A percentile compares a stretch with the other conserved stretches of the same genome.
Evolutionary conservation across 2,329 filamentous ascomycete species (phyloP).

Genomic region (Penicillium italicum): DNA sequence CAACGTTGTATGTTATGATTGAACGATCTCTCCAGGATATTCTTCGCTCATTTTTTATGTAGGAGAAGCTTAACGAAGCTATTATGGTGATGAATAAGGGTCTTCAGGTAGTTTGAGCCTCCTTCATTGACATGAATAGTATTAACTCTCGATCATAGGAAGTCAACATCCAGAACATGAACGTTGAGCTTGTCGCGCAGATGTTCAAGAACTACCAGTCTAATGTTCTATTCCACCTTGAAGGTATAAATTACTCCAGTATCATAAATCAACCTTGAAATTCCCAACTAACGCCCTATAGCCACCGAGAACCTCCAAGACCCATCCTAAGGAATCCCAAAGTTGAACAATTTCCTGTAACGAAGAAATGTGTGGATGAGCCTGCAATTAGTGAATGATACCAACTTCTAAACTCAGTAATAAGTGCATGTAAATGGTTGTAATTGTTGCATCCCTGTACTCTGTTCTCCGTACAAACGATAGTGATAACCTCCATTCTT

Average conservation of each 20-base stretch:
- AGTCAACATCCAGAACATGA: conserved; percentile 98
- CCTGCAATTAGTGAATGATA: conserved; percentile 8
- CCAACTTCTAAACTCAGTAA: not conserved
- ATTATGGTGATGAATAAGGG: conserved; percentile 89
- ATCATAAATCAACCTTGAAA: not conserved
- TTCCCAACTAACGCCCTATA: conserved; percentile 36
- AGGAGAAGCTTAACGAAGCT: conserved; percentile 98
- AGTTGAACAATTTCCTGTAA: conserved; percentile 23
- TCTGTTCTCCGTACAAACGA: not conserved
- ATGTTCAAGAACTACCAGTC: conserved; percentile 99
- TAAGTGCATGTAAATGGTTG: not conserved
- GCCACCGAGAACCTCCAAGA: conserved; percentile 82
- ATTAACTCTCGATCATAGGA: conserved; percentile 55
- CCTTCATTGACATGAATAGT: not conserved
- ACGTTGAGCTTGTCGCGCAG: conserved; percentile 93
- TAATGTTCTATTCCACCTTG: conserved; percentile 93
- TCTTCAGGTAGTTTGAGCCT: conserved; percentile 62
- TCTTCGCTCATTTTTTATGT: conserved; percentile 11
- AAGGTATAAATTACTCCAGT: conserved; percentile 59
- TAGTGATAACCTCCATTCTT: conserved; percentile 12
- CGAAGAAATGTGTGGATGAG: conserved; percentile 11
- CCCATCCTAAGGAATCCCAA: conserved; percentile 51
- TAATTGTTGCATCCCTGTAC: not conserved
- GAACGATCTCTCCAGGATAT: not conserved
- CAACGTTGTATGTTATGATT: conserved; percentile 71